Conservation (phyloP, 805 yeast species). For the Brettanomyces custersianus region DNA sequence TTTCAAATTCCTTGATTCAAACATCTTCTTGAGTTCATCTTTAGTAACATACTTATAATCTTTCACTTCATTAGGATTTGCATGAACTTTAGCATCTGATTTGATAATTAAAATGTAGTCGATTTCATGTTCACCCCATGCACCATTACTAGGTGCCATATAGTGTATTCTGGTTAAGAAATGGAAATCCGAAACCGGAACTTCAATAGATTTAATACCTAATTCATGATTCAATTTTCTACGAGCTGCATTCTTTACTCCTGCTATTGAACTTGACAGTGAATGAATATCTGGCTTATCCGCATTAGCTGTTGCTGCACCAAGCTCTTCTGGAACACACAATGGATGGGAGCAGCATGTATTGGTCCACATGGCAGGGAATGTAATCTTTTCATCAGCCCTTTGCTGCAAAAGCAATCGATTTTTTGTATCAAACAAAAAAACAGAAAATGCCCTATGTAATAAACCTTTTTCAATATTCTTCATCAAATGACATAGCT, state of each 20-base stretch:
- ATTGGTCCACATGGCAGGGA: conserved; percentile 96
- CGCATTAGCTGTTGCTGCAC: conserved; percentile 24
- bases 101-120: conserved; percentile 84
- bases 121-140: conserved; percentile 97
- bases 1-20: conserved; percentile 46
- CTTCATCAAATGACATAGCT: conserved; percentile 78
- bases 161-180: conserved; percentile 92
- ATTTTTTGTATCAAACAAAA: conserved; percentile 70
- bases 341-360: conserved; percentile 98
- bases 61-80: conserved; percentile 79
- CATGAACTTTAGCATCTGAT: conserved; percentile 37
- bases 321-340: conserved; percentile 75
- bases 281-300: conserved; percentile 9
- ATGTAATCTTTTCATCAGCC: conserved; percentile 93
- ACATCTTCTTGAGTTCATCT: conserved; percentile 65
- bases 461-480: conserved; percentile 80
- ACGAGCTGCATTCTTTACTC: conserved; percentile 82
- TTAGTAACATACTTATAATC: conserved; percentile 69
- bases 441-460: conserved; percentile 96
- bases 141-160: conserved; percentile 69
- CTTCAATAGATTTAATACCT: conserved; percentile 58
- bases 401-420: conserved; percentile 86
- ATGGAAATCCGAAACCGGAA: conserved; percentile 60
- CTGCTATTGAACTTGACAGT: conserved; percentile 55
- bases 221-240: conserved; percentile 90